Conservation (phyloP, 176 grass and related monocot genomes). For the Bonia amplexicaulis region DNA sequence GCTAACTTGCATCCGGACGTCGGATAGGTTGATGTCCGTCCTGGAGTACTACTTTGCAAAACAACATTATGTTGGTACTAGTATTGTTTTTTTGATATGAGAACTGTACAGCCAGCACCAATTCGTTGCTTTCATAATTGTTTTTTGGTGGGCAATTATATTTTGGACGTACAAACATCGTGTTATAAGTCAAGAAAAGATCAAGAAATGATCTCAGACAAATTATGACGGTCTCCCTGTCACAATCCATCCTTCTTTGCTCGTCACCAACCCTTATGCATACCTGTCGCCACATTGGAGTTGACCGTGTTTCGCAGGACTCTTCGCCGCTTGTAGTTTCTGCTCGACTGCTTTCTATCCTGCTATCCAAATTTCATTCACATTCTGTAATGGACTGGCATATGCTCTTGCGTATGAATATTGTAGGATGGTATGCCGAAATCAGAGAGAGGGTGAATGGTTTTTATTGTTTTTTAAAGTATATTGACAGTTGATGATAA, state of each 20-base stretch:
- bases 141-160: neutral
- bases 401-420: too few species aligned
- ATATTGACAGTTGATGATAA: too few species aligned
- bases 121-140: neutral
- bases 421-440: too few species aligned
- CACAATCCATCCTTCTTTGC: neutral
- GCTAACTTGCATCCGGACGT: constrained; percentile 13
- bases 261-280: constrained; percentile 16
- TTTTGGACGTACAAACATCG: neutral
- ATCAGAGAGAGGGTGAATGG: too few species aligned
- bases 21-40: neutral
- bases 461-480: too few species aligned
- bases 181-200: neutral
- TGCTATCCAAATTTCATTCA: too few species aligned
- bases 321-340: too few species aligned
- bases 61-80: neutral
- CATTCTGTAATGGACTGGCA: too few species aligned
- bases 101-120: neutral
- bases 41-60: neutral
- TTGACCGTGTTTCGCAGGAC: neutral
- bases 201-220: neutral
- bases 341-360: too few species aligned
- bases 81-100: neutral
- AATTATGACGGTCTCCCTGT: neutral
- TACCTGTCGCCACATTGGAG: neutral